Evolutionary conservation across 176 grass and related monocot genomes (phyloP).

Genomic region (Ananas comosus): DNA sequence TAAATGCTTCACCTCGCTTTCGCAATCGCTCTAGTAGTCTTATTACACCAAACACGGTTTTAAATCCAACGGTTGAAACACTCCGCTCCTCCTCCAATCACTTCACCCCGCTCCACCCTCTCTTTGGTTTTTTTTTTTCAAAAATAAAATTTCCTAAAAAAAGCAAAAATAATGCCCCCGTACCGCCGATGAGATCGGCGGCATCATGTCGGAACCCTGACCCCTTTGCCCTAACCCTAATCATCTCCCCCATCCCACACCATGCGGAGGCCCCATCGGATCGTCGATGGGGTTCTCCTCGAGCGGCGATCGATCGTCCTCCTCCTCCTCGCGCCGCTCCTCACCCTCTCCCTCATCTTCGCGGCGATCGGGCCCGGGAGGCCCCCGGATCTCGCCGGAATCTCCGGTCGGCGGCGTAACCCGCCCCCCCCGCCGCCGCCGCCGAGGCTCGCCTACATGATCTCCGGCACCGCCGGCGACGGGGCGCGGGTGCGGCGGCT

Average conservation of each 20-base stretch:
- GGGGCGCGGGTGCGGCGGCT: conserved; percentile 57
- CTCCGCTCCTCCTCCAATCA: not conserved
- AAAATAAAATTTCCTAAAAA: not conserved
- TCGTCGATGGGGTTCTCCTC: conserved; percentile 13
- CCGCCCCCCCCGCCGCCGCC: not conserved
- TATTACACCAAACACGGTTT: too few relatives aligned
- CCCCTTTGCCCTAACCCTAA: not conserved
- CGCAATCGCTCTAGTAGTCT: too few relatives aligned
- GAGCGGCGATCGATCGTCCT: conserved; percentile 36
- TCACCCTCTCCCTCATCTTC: conserved; percentile 44
- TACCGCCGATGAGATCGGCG: conserved; percentile 4
- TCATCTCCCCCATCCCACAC: not conserved
- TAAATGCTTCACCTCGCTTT: too few relatives aligned
- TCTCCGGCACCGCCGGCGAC: conserved; percentile 59
- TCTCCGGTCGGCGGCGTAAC: not conserved
- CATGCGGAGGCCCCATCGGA: conserved; percentile 68
- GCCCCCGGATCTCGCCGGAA: not conserved
- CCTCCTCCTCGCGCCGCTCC: conserved; percentile 51
- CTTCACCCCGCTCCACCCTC: not conserved
- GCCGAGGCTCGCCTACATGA: conserved; percentile 79
- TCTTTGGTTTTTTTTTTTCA: not conserved
- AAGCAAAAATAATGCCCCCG: not conserved
- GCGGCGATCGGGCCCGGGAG: conserved; percentile 23
- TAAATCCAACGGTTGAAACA: not conserved
- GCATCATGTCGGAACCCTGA: conserved; percentile 51